These are phyloP conservation scores for Cucumis cinereus DNA, from an alignment of 306 rosid genomes.

Conservation along the genomic window DNA sequence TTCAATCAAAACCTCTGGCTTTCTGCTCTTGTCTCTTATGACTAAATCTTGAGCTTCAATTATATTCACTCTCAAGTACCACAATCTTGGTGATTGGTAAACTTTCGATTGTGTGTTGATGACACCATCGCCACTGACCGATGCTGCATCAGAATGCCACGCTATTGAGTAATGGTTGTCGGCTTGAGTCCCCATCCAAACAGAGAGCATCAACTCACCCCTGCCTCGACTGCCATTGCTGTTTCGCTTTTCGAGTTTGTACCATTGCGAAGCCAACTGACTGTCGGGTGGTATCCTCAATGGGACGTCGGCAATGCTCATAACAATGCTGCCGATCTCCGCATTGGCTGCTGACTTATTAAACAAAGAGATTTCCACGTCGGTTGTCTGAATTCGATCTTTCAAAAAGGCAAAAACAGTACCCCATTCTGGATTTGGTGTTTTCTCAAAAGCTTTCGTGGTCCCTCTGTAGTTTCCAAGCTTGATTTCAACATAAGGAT, in stretches of 20 bases:
- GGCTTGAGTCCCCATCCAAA: constrained; percentile 51
- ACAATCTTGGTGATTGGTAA: constrained; percentile 30
- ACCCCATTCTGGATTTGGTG: constrained; percentile 18
- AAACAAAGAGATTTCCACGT: constrained; percentile 12
- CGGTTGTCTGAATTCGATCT: constrained; percentile 9
- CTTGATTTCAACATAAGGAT: constrained; percentile 24
- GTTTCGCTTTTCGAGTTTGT: constrained; percentile 17
- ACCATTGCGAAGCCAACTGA: constrained; percentile 17
- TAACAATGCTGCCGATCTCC: constrained; percentile 4
- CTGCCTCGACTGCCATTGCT: constrained; percentile 1
- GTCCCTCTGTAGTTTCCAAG: constrained; percentile 30
- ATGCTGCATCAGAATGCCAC: neutral
- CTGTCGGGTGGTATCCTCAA: constrained; percentile 30
- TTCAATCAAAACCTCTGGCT: constrained; percentile 23
- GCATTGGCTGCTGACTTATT: constrained; percentile 4
- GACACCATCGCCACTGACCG: neutral
- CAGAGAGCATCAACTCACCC: constrained; percentile 34
- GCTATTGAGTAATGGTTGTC: constrained; percentile 14
- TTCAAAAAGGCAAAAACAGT: constrained; percentile 8
- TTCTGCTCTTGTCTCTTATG: neutral
- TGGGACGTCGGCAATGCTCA: constrained; percentile 22
- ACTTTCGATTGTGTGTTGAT: constrained; percentile 7
- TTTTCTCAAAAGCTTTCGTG: constrained; percentile 8
- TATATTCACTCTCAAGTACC: constrained; percentile 38
- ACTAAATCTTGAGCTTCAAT: constrained; percentile 35